phyloP scores from a whole-genome alignment of 345 rosid species.

The Laguncularia racemosa region DNA sequence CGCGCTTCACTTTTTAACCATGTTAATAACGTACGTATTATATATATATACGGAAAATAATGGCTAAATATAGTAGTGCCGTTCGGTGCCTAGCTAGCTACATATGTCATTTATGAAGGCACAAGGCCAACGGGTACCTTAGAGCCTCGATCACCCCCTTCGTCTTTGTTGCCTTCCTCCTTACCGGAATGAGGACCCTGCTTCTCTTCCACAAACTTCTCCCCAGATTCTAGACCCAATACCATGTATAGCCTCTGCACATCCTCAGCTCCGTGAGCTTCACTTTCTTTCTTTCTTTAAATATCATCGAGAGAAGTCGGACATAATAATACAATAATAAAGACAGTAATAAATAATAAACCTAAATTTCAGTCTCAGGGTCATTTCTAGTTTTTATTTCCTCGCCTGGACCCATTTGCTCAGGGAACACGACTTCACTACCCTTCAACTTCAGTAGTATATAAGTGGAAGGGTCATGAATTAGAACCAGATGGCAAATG shows the following conservation, averaged over 20 bases:
- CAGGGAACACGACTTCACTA: no score
- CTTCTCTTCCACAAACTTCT: slow-evolving; percentile 43
- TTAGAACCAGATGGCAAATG: no score
- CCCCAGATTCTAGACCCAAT: slow-evolving; percentile 58
- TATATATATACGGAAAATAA: not conserved
- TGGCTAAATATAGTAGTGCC: no score
- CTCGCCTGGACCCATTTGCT: slow-evolving; percentile 37
- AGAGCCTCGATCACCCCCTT: slow-evolving; percentile 2
- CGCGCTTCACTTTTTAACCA: not conserved
- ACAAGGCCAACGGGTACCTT: no score
- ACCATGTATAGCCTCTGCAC: slow-evolving; percentile 62
- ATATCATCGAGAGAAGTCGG: no score
- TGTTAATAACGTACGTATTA: not conserved
- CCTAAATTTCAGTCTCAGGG: slow-evolving; percentile 33
- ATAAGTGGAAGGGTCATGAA: no score
- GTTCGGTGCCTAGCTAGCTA: no score
- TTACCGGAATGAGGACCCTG: slow-evolving; percentile 58
- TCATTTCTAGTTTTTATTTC: slow-evolving; percentile 30
- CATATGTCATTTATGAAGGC: no score
- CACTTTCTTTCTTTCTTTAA: not conserved
- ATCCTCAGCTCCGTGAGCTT: slow-evolving; percentile 49
- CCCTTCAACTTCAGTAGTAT: no score
- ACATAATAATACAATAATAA: not conserved
- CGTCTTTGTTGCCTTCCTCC: slow-evolving; percentile 19
- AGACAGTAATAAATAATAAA: not conserved